Evolutionary conservation across 2,329 filamentous ascomycete species (phyloP), one percentile per base, ranked within the genome.

Genomic region (Fonsecaea monophora): DNA sequence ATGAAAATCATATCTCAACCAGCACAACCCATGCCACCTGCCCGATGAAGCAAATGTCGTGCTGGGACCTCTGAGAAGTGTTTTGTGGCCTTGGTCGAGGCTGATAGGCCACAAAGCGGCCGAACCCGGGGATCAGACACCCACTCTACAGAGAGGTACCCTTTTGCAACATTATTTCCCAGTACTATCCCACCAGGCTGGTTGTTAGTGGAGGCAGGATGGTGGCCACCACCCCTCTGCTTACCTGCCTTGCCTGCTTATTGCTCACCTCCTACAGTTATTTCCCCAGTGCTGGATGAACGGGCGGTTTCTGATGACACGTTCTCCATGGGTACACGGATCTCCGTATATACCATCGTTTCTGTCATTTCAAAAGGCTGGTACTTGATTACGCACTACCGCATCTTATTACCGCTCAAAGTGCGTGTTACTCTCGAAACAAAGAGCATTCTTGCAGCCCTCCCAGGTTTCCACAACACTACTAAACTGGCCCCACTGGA

Each of bases 401-500:
- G 21, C 48, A 30, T 4, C 45, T 25, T 13, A 50, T 50, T 50
- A 10, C 45, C 45, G 4, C 45, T 21, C 45, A 30, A 4, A 21
- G 45, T 48, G 45, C 32, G 25, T 65, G 45, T 35, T 42, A 13
- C 40, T 50, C 10, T 35, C 54, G 40, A 59, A 25, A 37, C 58
- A 40, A 40, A 53, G 40, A 64, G 21, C 45, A 25, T 45, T 58
- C 56, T 40, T n/a, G 53, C 54, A 30, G 15, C 13, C 35, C 53
- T 50, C 30, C 21, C 59, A 58, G 32, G 59, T 60, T 62, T 45
- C 60, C 64, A 61, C 56, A 61, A n/a, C 50, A 62, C 60, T 55
- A 62, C 50, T 56, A 30, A 42, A 35, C 25, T 63, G 60, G 64
- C 68, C 65, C 68, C 65, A 67, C 65, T 37, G 59, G 50, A 25